These are phyloP conservation scores for Penstemon eatonii DNA, from an alignment of 257 asterid genomes.

Conservation along the genomic window DNA sequence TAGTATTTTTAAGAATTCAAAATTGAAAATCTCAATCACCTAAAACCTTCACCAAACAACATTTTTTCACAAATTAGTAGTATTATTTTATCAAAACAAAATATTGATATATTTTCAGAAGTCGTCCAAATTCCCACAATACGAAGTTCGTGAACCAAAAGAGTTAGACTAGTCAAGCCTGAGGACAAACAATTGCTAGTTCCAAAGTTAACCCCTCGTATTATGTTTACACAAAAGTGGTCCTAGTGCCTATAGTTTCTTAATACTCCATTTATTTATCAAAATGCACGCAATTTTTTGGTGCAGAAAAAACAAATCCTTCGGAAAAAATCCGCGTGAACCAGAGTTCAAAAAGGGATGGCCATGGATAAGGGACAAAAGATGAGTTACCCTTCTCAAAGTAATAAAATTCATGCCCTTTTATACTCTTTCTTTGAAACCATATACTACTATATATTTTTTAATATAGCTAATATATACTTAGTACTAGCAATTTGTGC, in stretches of 20 bases:
- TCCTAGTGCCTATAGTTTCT: constrained; percentile 6
- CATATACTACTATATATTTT: neutral
- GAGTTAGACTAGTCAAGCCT: neutral
- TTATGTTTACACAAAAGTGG: constrained; percentile 19
- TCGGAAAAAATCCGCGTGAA: neutral
- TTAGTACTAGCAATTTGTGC: constrained; percentile 26
- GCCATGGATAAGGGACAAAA: constrained; percentile 17
- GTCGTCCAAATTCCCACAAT: neutral
- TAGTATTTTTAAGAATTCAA: too few species aligned
- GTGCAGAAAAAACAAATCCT: constrained; percentile 11
- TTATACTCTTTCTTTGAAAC: constrained; percentile 20
- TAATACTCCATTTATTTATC: neutral
- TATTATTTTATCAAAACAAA: neutral
- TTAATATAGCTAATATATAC: neutral
- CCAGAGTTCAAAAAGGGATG: constrained; percentile 9
- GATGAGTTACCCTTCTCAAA: constrained; percentile 10
- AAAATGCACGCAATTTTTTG: constrained; percentile 20
- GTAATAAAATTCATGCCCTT: constrained; percentile 25
- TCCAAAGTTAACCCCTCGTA: constrained; percentile 31
- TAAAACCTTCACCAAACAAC: too few species aligned
- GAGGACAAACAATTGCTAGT: constrained; percentile 26
- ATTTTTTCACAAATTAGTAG: too few species aligned
- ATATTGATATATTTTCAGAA: too few species aligned
- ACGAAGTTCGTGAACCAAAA: neutral
- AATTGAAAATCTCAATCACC: too few species aligned